Conservation (phyloP, 2,329 filamentous ascomycete species). For the Botrytis deweyae region DNA sequence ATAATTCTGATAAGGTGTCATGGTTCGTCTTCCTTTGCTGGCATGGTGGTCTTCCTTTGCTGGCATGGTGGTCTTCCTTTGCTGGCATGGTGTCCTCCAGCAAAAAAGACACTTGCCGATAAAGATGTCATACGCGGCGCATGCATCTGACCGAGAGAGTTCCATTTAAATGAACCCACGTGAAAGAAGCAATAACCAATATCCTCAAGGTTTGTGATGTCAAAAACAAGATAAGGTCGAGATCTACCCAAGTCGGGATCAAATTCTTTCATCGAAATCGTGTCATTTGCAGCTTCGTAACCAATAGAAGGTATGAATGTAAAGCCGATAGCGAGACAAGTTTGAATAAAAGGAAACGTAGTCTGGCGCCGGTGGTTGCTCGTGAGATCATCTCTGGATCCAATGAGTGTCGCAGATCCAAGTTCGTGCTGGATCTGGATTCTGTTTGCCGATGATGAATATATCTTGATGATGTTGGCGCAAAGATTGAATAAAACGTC, state of each 20-base stretch:
- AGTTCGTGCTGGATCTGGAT: slow-evolving; percentile 28
- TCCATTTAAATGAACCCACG: neutral
- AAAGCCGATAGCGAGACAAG: neutral
- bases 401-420: neutral
- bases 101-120: neutral
- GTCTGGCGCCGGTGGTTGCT: neutral
- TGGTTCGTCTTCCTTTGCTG: neutral
- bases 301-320: neutral
- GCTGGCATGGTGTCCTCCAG: neutral
- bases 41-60: too few species aligned
- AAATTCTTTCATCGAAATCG: neutral
- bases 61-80: neutral
- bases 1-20: neutral
- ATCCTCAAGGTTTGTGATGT: slow-evolving; percentile 27
- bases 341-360: neutral
- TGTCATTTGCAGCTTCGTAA: neutral
- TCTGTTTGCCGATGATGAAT: slow-evolving; percentile 25
- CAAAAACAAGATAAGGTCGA: slow-evolving; percentile 25
- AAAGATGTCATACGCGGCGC: neutral
- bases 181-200: slow-evolving; percentile 29
- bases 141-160: neutral
- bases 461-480: slow-evolving; percentile 24
- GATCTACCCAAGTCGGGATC: neutral
- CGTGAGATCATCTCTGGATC: neutral
- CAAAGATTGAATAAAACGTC: neutral